These are phyloP conservation scores for Trichoderma asperellum DNA, from an alignment of 2,329 filamentous ascomycete species.

Conservation along the genomic window DNA sequence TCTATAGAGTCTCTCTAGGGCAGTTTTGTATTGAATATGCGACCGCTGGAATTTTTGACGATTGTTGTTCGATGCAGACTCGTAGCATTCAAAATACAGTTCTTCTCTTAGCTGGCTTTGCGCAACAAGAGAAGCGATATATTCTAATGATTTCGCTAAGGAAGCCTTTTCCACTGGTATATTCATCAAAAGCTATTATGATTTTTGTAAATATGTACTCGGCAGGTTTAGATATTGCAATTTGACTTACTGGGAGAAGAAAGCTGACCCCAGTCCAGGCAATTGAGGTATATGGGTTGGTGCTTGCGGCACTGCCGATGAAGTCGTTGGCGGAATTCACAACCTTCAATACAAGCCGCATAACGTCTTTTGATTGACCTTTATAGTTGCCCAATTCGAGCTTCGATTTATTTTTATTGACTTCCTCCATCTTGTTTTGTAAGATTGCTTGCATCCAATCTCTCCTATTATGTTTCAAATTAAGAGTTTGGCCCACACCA, in stretches of 20 bases:
- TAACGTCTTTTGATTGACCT: too few species aligned
- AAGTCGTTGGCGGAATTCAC: not conserved
- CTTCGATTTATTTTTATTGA: too few species aligned
- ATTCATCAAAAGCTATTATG: slow-evolving; percentile 3
- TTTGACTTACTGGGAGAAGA: not conserved
- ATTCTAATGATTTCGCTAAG: not conserved
- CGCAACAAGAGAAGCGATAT: not conserved
- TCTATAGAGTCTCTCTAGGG: not conserved
- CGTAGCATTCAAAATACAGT: not conserved
- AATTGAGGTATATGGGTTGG: slow-evolving; percentile 2
- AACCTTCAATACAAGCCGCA: not conserved
- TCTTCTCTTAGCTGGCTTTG: slow-evolving; percentile 9
- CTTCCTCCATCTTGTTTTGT: too few species aligned
- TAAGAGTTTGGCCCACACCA: too few species aligned
- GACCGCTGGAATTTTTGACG: not conserved
- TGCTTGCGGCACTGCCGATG: not conserved
- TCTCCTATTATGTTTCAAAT: too few species aligned
- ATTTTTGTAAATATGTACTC: not conserved
- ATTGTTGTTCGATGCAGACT: not conserved
- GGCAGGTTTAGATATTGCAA: not conserved
- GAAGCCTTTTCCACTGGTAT: not conserved
- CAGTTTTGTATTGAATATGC: not conserved
- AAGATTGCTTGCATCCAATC: too few species aligned
- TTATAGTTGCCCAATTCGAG: too few species aligned
- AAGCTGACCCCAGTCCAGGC: slow-evolving; percentile 10